phyloP scores from a whole-genome alignment of 1,139 yeast genomes.

The Kurtzmaniella quercitrusa region DNA sequence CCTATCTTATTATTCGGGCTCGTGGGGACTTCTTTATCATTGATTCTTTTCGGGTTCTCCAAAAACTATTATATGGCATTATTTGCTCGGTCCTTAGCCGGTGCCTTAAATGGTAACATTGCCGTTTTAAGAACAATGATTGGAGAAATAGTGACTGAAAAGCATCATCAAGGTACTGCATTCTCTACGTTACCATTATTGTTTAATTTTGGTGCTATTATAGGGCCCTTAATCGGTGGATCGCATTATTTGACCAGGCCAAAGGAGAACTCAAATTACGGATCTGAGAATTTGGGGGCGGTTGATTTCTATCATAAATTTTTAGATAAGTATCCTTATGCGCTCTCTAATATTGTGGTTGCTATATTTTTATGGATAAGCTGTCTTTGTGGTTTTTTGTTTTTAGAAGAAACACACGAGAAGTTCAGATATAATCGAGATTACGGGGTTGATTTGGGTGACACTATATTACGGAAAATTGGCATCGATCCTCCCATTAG shows the following conservation, averaged over 20 bases:
- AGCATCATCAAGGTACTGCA: constrained; percentile 35
- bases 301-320: constrained; percentile 20
- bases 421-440: constrained; percentile 40
- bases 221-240: constrained; percentile 62
- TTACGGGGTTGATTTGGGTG: constrained; percentile 52
- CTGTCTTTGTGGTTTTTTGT: constrained; percentile 40
- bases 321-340: constrained; percentile 49
- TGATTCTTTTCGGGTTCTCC: constrained; percentile 32
- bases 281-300: constrained; percentile 12
- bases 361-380: constrained; percentile 39
- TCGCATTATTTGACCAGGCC: constrained; percentile 34
- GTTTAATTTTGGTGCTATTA: constrained; percentile 31
- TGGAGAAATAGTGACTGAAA: constrained; percentile 35
- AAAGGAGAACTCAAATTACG: constrained; percentile 7
- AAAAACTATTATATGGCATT: constrained; percentile 31
- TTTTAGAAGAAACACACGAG: constrained; percentile 60
- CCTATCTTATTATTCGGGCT: constrained; percentile 28
- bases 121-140: constrained; percentile 37
- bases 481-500: constrained; percentile 30
- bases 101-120: constrained; percentile 33
- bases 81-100: constrained; percentile 29
- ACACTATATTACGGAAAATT: constrained; percentile 29
- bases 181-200: constrained; percentile 33
- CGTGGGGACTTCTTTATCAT: constrained; percentile 26
- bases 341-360: constrained; percentile 57